Conservation (phyloP, 306 rosid species). For the Trichosanthes cucumerina region DNA sequence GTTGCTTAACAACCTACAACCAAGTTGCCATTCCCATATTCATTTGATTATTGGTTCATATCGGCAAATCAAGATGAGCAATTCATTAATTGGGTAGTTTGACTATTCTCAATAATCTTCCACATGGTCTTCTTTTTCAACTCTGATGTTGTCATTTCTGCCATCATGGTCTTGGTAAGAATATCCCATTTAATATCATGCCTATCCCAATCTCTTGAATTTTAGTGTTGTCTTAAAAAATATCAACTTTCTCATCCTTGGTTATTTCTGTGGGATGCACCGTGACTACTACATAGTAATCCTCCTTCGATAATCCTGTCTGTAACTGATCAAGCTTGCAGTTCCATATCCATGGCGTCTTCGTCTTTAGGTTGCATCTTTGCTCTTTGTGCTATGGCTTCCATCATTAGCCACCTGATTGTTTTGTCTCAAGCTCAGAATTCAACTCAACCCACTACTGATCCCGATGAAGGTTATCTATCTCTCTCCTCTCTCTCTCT, state of each 20-base stretch:
- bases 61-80: not conserved
- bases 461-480: conserved; percentile 46
- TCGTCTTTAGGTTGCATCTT: not conserved
- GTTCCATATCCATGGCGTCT: conserved; percentile 11
- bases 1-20: not conserved
- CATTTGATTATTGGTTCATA: not conserved
- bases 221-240: not conserved
- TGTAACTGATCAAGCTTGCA: not conserved
- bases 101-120: not conserved
- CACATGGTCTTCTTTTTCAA: not conserved
- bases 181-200: not conserved
- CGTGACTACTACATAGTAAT: not conserved
- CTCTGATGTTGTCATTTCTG: not conserved
- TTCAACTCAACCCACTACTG: conserved; percentile 33
- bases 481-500: too few species aligned
- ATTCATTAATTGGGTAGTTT: not conserved
- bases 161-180: not conserved
- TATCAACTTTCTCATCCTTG: not conserved
- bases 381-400: conserved; percentile 12
- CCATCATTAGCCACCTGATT: conserved; percentile 16
- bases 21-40: not conserved
- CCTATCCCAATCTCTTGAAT: not conserved
- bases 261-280: not conserved
- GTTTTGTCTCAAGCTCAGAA: conserved; percentile 22
- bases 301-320: not conserved